Percentiles rank a stretch among this genome's conserved stretches.
These are phyloP conservation scores for Aspergillus candidus DNA, from an alignment of 2,329 filamentous ascomycete species.

Conservation along the genomic window DNA sequence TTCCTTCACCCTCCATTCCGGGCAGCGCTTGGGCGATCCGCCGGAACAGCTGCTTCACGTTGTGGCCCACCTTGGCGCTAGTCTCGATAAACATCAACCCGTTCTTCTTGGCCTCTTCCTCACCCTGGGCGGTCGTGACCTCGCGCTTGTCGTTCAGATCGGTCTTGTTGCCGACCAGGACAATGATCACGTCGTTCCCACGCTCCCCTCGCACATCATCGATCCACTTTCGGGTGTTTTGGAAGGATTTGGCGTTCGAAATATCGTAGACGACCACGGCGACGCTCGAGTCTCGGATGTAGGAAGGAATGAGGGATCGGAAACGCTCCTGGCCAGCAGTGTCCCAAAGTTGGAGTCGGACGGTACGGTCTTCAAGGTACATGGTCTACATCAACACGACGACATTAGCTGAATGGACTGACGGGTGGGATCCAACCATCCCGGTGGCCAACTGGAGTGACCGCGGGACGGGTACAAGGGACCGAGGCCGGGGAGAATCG, in stretches of 20 bases:
- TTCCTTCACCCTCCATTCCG: constrained; percentile 90
- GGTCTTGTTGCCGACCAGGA: constrained; percentile 97
- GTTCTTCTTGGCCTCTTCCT: constrained; percentile 97
- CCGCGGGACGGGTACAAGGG: constrained; percentile 2
- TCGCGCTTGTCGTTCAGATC: constrained; percentile 97
- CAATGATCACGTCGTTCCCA: constrained; percentile 98
- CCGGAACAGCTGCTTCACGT: constrained; percentile 95
- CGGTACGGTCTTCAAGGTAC: constrained; percentile 98
- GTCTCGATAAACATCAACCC: constrained; percentile 99
- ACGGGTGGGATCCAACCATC: background rate
- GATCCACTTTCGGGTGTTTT: constrained; percentile 99
- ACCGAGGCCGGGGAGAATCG: constrained; percentile 1
- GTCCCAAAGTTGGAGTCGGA: constrained; percentile 96
- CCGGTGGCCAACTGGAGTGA: background rate
- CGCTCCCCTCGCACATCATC: constrained; percentile 95
- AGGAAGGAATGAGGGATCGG: constrained; percentile 92
- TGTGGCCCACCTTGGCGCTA: constrained; percentile 94
- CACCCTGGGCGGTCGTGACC: constrained; percentile 91
- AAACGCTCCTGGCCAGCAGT: constrained; percentile 97
- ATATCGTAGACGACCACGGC: constrained; percentile 99
- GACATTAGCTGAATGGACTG: constrained; percentile 5
- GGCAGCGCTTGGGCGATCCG: constrained; percentile 96
- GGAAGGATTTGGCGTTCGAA: constrained; percentile 93
- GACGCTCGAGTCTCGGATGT: constrained; percentile 96
- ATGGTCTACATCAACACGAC: constrained; percentile 61